Base-by-base conservation (phyloP, 2,329 filamentous ascomycete species). In the Neophaeococcomyces mojaviensis region DNA sequence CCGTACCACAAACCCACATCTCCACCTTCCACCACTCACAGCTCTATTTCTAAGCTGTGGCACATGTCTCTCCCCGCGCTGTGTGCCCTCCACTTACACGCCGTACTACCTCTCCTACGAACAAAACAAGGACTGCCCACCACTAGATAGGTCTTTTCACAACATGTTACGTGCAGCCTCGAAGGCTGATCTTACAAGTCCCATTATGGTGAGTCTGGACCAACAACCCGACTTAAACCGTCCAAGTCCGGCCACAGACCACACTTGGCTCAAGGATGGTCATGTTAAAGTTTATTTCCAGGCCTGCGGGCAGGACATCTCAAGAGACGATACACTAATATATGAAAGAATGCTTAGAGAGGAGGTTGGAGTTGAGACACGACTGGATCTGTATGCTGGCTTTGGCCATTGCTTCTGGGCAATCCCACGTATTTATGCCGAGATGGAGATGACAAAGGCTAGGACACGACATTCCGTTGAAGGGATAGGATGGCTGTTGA, bases 281-380 rank as follows among this genome's bases (percentile, higher is more conserved):
- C 10, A 15, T 2, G 20, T 20, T 9, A 33, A 20, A 19, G 64
- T 69, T 0, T 78, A 74, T 55, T 59, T 79, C 1, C 72, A 76
- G 53, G 62, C 76, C 0, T 68, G 65, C 49, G 75, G 74, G 9
- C 49, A 71, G 48, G 76, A 78, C 54, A 68, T 68, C 0, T 50
- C 74, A 2, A 59, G 76, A 3, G 76, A 79, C 48, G 75, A 78
- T 44, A 71, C 62, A 0, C 49, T 79, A 37, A 68, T 78, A 0
- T 78, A 77, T 50, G 73, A 76, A 51, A 58, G 65, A 32, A 55
- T 71, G 2, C 54, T 78, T 47, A 60, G 65, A 26, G 68, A 71
- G 44, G 64, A 70, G 26, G 62, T 60, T 1, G 66, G 60, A 4
- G 61, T 74, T 6, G 55, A 62, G 52, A 74, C 72, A 1, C 65